A percentile compares a stretch with the other conserved stretches of the same genome.
These are phyloP conservation scores for Puccinia hordei DNA, from an alignment of 1,284 basidiomycete species.

Conservation along the genomic window DNA sequence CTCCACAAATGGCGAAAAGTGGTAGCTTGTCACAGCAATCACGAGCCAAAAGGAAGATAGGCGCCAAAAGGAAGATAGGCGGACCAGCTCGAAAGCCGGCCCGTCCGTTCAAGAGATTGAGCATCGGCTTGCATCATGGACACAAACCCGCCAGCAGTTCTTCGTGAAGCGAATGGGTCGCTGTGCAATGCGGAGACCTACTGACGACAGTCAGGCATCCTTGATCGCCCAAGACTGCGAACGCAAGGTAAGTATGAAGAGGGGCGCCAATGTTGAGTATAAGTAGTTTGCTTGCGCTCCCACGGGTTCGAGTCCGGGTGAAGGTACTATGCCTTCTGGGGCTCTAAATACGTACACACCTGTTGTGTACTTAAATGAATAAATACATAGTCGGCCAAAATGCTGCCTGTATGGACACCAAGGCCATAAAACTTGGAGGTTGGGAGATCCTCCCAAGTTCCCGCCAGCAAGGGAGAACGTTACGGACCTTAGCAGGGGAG, in stretches of 20 bases:
- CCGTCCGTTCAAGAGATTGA: slow-evolving; percentile 52
- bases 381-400: too few species aligned
- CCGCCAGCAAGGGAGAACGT: too few species aligned
- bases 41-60: background rate
- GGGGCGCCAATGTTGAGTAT: background rate
- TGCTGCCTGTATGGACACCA: too few species aligned
- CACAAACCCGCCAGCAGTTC: slow-evolving; percentile 50
- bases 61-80: slow-evolving; percentile 37
- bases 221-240: slow-evolving; percentile 51
- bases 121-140: slow-evolving; percentile 51
- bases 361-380: too few species aligned
- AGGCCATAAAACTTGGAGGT: too few species aligned
- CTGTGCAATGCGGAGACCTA: slow-evolving; percentile 50
- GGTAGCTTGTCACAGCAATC: background rate
- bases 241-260: slow-evolving; percentile 52
- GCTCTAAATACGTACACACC: too few species aligned
- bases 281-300: background rate
- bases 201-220: slow-evolving; percentile 51
- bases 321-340: too few species aligned
- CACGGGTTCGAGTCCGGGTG: background rate
- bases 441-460: too few species aligned
- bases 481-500: too few species aligned
- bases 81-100: slow-evolving; percentile 51
- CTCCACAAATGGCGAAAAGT: too few species aligned
- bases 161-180: slow-evolving; percentile 49